A percentile compares a stretch with the other conserved stretches of the same genome.
These are phyloP conservation scores for Mycena olivaceomarginata DNA, from an alignment of 768 basidiomycete species.

Conservation along the genomic window DNA sequence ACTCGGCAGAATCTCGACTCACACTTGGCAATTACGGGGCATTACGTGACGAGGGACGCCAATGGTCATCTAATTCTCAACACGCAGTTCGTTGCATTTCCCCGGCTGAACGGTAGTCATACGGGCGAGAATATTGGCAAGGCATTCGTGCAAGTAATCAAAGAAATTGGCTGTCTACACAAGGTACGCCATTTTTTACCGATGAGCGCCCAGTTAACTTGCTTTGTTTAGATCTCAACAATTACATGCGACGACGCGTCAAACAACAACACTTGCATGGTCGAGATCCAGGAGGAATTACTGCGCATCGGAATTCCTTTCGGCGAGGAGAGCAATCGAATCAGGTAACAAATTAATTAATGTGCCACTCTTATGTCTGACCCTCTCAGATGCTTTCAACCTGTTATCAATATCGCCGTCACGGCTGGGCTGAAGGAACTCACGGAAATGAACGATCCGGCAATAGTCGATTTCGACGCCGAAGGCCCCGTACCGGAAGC, in stretches of 20 bases:
- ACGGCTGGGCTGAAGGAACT: constrained; percentile 38
- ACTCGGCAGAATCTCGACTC: constrained; percentile 27
- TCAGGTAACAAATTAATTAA: constrained; percentile 27
- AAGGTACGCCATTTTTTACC: constrained; percentile 7
- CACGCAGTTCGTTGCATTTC: constrained; percentile 35
- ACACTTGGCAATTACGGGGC: constrained; percentile 41
- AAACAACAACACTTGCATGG: constrained; percentile 16
- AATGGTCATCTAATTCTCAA: constrained; percentile 33
- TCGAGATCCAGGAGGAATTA: neutral
- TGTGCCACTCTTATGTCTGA: too few relatives aligned
- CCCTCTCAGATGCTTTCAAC: constrained; percentile 50
- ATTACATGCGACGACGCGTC: constrained; percentile 23
- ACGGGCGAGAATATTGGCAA: constrained; percentile 38
- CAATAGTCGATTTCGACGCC: neutral
- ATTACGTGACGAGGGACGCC: constrained; percentile 36
- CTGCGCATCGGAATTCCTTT: constrained; percentile 39
- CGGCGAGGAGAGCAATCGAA: constrained; percentile 35
- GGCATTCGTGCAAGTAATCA: constrained; percentile 27
- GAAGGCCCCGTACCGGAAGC: neutral
- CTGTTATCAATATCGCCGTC: constrained; percentile 44
- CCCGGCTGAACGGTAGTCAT: constrained; percentile 41
- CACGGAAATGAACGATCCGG: constrained; percentile 9
- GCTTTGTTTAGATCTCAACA: neutral
- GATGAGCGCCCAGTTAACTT: neutral
- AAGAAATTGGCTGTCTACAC: constrained; percentile 31